Evolutionary conservation across 352 stramenopile species (phyloP), one percentile per base, ranked within the genome.

Genomic region (Phytophthora sansomeana): DNA sequence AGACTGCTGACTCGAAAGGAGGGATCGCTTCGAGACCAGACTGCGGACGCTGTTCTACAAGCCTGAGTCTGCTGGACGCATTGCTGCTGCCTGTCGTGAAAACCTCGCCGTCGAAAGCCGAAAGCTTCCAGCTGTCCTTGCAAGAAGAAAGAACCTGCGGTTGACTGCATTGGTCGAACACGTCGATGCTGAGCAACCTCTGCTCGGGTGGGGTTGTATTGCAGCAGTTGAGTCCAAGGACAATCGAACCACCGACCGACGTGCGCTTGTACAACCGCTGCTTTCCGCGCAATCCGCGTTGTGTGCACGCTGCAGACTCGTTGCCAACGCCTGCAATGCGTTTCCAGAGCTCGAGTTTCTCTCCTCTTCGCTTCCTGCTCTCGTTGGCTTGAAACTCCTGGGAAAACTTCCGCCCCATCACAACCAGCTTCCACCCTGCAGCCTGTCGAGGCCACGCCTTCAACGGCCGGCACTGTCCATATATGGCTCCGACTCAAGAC

Each of bases 361-460:
- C 28, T 54, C n/a, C 59, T 30, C 33, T 35, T 3, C 16, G 30
- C 29, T n/a, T 3, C 24, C 19, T n/a, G 52, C 17, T 54, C 29
- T 53, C 43, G 38, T 4, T 17, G 32, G 8, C 54, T 56, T 58
- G 58, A 69, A 73, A 73, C 64, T 38, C 50, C 50, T 68, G 19
- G 28, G 64, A 68, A 72, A 68, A 46, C 64, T 59, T 63, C 58
- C 50, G 41, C 50, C 42, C 51, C 63, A 58, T 67, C 43, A 54
- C 30, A n/a, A 36, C 35, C 13, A 3, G 35, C 35, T 39, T 42
- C 49, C 17, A 28, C 21, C 29, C 30, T 8, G 5, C 53, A 47
- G 53, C 54, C 62, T 70, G 47, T 70, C 62, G 24, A 51, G 21
- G 14, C 14, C 33, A 47, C 17, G 41, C 41, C 17, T 26, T 50